A percentile compares a stretch with the other conserved stretches of the same genome.
phyloP scores from a whole-genome alignment of 345 rosid genomes.

The Aquilaria sinensis region DNA sequence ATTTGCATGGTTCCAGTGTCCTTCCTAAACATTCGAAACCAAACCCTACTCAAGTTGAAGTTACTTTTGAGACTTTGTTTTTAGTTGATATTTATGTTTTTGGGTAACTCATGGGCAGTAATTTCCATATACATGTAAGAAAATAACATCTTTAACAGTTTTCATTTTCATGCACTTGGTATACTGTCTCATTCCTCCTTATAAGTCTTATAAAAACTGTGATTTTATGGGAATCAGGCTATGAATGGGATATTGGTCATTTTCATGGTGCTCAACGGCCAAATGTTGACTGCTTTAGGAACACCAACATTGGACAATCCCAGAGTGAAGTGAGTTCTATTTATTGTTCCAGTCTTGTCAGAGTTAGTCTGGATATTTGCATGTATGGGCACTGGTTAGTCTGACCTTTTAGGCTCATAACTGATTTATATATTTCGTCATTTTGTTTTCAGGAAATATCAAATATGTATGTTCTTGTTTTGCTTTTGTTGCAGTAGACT shows the following conservation, averaged over 20 bases:
- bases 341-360: background rate
- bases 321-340: slow-evolving; percentile 41
- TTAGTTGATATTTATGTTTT: too few species aligned
- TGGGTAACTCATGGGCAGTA: too few species aligned
- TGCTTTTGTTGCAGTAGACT: background rate
- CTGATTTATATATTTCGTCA: too few species aligned
- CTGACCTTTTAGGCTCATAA: too few species aligned
- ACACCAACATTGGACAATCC: slow-evolving; percentile 68
- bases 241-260: slow-evolving; percentile 98
- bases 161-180: background rate
- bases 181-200: background rate
- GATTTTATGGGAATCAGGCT: slow-evolving; percentile 45
- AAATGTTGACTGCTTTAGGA: slow-evolving; percentile 86
- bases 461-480: background rate
- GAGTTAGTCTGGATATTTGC: background rate
- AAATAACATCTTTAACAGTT: too few species aligned
- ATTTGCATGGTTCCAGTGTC: too few species aligned
- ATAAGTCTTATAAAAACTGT: slow-evolving; percentile 12
- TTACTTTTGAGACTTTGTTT: too few species aligned
- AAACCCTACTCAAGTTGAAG: too few species aligned
- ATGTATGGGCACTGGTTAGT: background rate
- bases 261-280: slow-evolving; percentile 74
- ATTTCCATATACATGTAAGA: too few species aligned
- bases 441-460: too few species aligned
- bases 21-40: too few species aligned